These are phyloP conservation scores for Lindgomyces ingoldianus DNA, from an alignment of 495 filamentous ascomycete genomes.

Conservation along the genomic window DNA sequence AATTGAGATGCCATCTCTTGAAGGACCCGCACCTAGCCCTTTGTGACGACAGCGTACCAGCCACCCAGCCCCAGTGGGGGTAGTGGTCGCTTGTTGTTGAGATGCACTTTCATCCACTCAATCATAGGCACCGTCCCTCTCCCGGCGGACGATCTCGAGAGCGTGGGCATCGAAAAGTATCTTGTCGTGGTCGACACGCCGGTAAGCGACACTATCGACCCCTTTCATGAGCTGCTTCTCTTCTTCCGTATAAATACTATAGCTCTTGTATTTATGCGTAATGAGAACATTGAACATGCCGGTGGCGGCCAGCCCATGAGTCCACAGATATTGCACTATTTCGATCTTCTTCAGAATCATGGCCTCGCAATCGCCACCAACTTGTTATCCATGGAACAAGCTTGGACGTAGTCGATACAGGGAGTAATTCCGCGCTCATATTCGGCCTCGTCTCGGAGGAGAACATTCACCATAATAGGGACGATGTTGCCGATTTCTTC, in stretches of 20 bases:
- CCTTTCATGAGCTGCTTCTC: too few species aligned
- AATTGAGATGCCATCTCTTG: too few species aligned
- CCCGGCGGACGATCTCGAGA: too few species aligned
- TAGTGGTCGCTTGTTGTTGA: too few species aligned
- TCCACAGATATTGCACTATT: background rate
- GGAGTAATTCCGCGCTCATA: conserved; percentile 7
- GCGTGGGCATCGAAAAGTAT: too few species aligned
- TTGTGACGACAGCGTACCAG: too few species aligned
- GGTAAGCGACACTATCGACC: too few species aligned
- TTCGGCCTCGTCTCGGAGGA: background rate
- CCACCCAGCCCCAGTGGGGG: too few species aligned
- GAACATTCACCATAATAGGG: background rate
- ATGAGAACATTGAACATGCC: background rate
- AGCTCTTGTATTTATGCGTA: background rate
- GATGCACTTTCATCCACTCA: too few species aligned
- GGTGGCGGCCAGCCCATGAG: background rate
- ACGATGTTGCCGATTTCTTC: conserved; percentile 8
- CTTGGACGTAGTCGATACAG: conserved; percentile 3
- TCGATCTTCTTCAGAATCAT: conserved; percentile 13
- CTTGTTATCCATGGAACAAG: background rate
- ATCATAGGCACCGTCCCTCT: too few species aligned
- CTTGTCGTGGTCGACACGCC: too few species aligned
- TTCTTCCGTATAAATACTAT: background rate
- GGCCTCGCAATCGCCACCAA: background rate
- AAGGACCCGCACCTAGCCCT: too few species aligned